These are phyloP conservation scores for Blastobotrys ciferrii DNA, from an alignment of 1,139 yeast species.

Conservation along the genomic window DNA sequence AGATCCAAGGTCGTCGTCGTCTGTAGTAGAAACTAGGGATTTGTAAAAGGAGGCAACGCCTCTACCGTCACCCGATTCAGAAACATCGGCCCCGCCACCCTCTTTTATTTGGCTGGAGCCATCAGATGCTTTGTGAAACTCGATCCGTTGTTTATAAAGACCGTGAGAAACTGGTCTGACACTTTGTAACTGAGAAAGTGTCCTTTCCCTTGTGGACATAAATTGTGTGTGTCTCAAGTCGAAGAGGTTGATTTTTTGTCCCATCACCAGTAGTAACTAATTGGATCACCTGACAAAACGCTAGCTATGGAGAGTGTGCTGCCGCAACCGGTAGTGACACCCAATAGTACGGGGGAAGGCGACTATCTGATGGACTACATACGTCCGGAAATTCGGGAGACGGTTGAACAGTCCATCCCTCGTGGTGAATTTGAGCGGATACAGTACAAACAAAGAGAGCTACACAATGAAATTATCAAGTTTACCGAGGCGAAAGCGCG, in stretches of 20 bases:
- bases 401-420: background rate
- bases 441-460: slow-evolving; percentile 10
- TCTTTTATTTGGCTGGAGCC: background rate
- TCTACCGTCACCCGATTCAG: slow-evolving; percentile 7
- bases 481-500: slow-evolving; percentile 7
- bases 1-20: slow-evolving; percentile 1
- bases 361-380: slow-evolving; percentile 8
- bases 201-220: background rate
- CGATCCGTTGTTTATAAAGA: slow-evolving; percentile 3
- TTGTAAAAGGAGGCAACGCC: slow-evolving; percentile 9
- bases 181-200: background rate
- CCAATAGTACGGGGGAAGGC: background rate
- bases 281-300: background rate
- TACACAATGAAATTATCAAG: slow-evolving; percentile 11
- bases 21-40: slow-evolving; percentile 6
- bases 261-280: background rate
- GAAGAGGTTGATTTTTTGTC: no score
- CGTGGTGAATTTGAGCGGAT: slow-evolving; percentile 7
- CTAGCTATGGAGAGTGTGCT: background rate
- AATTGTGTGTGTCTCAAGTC: background rate
- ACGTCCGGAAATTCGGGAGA: background rate
- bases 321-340: background rate
- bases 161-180: background rate
- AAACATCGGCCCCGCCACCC: slow-evolving; percentile 10
- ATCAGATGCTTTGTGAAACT: slow-evolving; percentile 3